A percentile compares a stretch with the other conserved stretches of the same genome.
Evolutionary conservation across 768 basidiomycete genomes (phyloP).

Genomic region (Xerocomellus dryophilus): DNA sequence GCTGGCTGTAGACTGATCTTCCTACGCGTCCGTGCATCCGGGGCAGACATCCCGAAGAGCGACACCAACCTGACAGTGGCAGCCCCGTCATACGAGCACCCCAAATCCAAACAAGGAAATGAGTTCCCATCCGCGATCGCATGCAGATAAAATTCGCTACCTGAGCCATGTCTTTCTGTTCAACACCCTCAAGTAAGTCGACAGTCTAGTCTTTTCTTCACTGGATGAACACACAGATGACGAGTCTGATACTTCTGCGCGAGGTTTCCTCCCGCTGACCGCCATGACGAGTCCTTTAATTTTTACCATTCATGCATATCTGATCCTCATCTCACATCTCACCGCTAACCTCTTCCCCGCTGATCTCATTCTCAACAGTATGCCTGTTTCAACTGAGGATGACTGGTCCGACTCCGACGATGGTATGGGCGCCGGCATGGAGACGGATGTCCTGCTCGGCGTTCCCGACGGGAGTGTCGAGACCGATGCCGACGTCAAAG

Average conservation of each 20-base stretch:
- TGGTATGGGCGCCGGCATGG: constrained; percentile 50
- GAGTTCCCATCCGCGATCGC: constrained; percentile 14
- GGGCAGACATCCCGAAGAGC: constrained; percentile 48
- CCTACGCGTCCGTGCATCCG: constrained; percentile 64
- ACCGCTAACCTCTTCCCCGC: constrained; percentile 1
- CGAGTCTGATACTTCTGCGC: constrained; percentile 73
- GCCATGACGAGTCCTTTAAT: constrained; percentile 61
- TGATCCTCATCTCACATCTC: constrained; percentile 44
- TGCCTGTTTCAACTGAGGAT: constrained; percentile 47
- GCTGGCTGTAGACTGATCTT: constrained; percentile 61
- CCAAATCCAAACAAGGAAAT: constrained; percentile 17
- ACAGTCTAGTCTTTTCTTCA: constrained; percentile 4
- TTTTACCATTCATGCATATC: constrained; percentile 93
- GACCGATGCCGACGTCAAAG: constrained; percentile 54
- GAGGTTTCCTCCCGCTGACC: constrained; percentile 58
- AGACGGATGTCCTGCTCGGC: constrained; percentile 76
- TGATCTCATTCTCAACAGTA: constrained; percentile 22
- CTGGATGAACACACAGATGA: constrained; percentile 58
- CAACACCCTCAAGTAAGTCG: constrained; percentile 10
- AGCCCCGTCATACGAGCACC: neutral
- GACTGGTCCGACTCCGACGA: constrained; percentile 84
- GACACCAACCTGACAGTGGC: neutral
- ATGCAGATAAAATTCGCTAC: constrained; percentile 11
- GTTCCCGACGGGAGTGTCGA: constrained; percentile 74
- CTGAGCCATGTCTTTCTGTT: constrained; percentile 1